phyloP scores from a whole-genome alignment of 441 rosid species.

The Omphalea diandra region DNA sequence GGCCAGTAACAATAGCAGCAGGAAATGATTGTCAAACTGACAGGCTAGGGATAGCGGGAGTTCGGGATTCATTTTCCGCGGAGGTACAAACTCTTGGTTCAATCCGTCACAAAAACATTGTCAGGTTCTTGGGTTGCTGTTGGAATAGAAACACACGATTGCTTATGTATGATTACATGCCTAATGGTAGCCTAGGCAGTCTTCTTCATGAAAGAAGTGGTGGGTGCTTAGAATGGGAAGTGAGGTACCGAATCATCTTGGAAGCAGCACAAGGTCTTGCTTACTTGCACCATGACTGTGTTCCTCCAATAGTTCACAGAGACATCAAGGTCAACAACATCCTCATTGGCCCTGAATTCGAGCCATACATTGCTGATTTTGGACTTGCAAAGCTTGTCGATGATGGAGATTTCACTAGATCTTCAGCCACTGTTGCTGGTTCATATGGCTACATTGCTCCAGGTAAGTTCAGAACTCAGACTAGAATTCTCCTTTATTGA shows the following conservation, averaged over 20 bases:
- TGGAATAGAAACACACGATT: constrained; percentile 80
- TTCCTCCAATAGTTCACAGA: constrained; percentile 89
- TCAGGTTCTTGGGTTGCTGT: constrained; percentile 87
- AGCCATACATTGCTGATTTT: constrained; percentile 94
- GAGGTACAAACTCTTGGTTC: constrained; percentile 94
- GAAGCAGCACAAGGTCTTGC: constrained; percentile 95
- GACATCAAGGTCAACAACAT: constrained; percentile 96
- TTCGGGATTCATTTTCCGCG: constrained; percentile 89
- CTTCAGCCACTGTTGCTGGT: constrained; percentile 90
- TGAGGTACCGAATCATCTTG: constrained; percentile 69
- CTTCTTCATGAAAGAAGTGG: constrained; percentile 84
- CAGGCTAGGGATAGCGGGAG: constrained; percentile 35
- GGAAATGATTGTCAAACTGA: constrained; percentile 33
- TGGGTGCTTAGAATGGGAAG: constrained; percentile 78
- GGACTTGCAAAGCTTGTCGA: constrained; percentile 97
- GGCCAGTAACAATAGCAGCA: constrained; percentile 57
- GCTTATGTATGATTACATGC: constrained; percentile 93
- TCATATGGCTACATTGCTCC: constrained; percentile 98
- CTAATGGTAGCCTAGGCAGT: constrained; percentile 90
- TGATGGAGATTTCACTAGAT: constrained; percentile 76
- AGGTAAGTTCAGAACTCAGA: constrained; percentile 39
- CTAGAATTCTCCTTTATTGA: neutral
- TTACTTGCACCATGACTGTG: constrained; percentile 91
- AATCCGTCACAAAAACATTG: constrained; percentile 94
- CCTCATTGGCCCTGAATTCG: constrained; percentile 81